Evolutionary conservation across 805 yeast genomes (phyloP).

Genomic region (Maudiozyma turicensis): DNA sequence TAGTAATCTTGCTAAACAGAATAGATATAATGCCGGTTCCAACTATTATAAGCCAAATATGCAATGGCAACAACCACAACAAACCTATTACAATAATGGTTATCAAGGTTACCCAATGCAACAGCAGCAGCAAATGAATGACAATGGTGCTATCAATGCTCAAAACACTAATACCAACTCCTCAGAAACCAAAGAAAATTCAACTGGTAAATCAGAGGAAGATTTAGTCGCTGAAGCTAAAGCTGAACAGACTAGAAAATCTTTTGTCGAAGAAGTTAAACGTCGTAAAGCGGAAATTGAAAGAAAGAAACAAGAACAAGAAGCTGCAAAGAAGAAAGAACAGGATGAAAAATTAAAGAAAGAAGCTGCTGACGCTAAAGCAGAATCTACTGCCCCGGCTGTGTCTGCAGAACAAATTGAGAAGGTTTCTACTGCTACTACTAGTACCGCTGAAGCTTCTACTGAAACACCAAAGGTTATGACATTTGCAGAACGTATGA

Average conservation of each 20-base stretch:
- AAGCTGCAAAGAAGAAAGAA: conserved; percentile 4
- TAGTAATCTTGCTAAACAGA: neutral
- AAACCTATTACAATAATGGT: conserved; percentile 7
- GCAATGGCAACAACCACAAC: conserved; percentile 11
- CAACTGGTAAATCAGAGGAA: conserved; percentile 13
- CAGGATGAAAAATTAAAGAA: conserved; percentile 11
- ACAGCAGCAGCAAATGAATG: conserved; percentile 17
- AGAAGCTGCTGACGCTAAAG: conserved; percentile 17
- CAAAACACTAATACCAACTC: conserved; percentile 14
- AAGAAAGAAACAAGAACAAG: conserved; percentile 17
- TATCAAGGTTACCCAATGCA: conserved; percentile 1
- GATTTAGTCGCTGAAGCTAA: conserved; percentile 5
- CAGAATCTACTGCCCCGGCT: neutral
- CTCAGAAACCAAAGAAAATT: neutral
- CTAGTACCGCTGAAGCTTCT: neutral
- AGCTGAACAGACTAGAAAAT: conserved; percentile 19
- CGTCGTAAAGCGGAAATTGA: conserved; percentile 25
- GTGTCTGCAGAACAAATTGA: neutral
- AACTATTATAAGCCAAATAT: conserved; percentile 1
- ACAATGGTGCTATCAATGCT: conserved; percentile 9
- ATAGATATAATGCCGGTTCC: conserved; percentile 1
- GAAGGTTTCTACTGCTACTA: neutral
- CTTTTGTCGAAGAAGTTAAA: conserved; percentile 23
- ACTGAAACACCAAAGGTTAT: conserved; percentile 4
- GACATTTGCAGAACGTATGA: conserved; percentile 22